Evolutionary conservation across 345 rosid genomes (phyloP).

Genomic region (Cochlearia excelsa): DNA sequence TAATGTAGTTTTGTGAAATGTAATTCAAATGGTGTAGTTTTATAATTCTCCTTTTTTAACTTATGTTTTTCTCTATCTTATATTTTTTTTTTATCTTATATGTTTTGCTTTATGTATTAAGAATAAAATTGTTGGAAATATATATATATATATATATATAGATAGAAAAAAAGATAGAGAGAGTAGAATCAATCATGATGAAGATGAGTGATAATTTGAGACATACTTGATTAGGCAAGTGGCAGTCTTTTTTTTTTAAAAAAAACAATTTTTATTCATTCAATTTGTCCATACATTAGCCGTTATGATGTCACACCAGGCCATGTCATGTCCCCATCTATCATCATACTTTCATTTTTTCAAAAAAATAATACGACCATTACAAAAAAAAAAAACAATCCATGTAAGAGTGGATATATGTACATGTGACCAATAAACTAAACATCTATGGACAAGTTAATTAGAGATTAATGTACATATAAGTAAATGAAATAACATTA

Average conservation of each 20-base stretch:
- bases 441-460: not conserved
- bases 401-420: not conserved
- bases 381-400: not conserved
- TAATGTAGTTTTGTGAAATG: too few relatives aligned
- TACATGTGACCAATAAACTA: conserved; percentile 11
- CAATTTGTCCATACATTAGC: conserved; percentile 24
- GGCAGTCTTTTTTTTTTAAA: conserved; percentile 8
- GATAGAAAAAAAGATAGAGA: not conserved
- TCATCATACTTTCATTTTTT: conserved; percentile 25
- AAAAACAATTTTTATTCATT: not conserved
- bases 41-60: too few relatives aligned
- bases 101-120: not conserved
- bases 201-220: conserved; percentile 9
- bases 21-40: too few relatives aligned
- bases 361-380: conserved; percentile 1
- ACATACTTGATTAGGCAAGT: conserved; percentile 24
- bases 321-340: conserved; percentile 29
- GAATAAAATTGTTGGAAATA: too few relatives aligned
- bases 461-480: not conserved
- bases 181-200: not conserved
- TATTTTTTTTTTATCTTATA: too few relatives aligned
- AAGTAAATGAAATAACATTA: too few relatives aligned
- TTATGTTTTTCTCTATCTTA: too few relatives aligned
- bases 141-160: not conserved
- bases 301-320: conserved; percentile 30